Evolutionary conservation across 108 stramenopile genomes (phyloP), one percentile per base, ranked within the genome.

Genomic region (Seminavis robusta): DNA sequence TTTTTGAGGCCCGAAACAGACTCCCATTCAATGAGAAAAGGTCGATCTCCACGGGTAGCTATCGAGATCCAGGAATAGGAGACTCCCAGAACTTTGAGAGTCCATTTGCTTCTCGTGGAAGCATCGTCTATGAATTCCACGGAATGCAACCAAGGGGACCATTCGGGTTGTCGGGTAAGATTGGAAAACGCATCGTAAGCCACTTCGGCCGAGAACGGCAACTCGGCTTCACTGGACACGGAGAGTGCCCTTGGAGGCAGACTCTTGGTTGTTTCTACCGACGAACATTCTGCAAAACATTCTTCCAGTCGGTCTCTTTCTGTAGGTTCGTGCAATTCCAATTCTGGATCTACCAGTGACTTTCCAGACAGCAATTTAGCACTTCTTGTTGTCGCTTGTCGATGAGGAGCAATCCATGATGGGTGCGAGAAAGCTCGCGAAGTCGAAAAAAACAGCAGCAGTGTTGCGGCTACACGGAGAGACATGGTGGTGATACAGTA

Each of bases 151-250:
- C 82, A 92, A 10, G 74, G 67, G 16, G 81, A 83, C 83, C 83
- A 92, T 13, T 76, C 63, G 30, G 90, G 73, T 33, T 92, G 90
- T 54, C 90, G 54, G 9, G 79, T 69, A 42, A 88, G 40, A 57
- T 92, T 73, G 1, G 86, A 79, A 62, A 88, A 92, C 28, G 81
- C 86, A 49, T 85, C 80, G 52, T 80, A 92, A n/a, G 86, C 86
- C 8, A 77, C 65, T 44, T 83, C 77, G 0, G 65, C 71, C 19
- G 81, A 68, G 56, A 88, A 86, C 0, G 86, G 86, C 29, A 83
- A 33, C 21, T 56, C 16, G 8, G 81, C 63, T 28, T 57, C 56
- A 7, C 73, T 72, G 9, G 73, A 66, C 15, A 68, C 53, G 38
- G 26, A n/a, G n/a, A n/a, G n/a, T n/a, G n/a, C n/a, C n/a, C n/a